A percentile compares a stretch with the other conserved stretches of the same genome.
phyloP scores from a whole-genome alignment of 2,329 filamentous ascomycete species.

The Fusarium sp. region DNA sequence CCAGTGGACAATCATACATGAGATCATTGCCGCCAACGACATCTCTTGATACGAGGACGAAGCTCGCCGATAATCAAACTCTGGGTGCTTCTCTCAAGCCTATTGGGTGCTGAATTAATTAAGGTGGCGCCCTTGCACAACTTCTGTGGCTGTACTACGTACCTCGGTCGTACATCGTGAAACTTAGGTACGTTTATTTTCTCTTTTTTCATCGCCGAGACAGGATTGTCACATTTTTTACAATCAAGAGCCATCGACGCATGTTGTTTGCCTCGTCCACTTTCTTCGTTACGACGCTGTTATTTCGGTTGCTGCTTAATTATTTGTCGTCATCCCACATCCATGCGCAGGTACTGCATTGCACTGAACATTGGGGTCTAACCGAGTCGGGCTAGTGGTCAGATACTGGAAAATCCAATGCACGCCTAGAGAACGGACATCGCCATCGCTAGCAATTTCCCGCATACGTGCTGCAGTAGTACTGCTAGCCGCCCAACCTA shows the following conservation, averaged over 20 bases:
- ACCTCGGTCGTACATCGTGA: conserved; percentile 24
- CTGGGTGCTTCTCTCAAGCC: conserved; percentile 23
- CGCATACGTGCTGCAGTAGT: conserved; percentile 45
- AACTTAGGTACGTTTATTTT: conserved; percentile 28
- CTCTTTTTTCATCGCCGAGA: neutral
- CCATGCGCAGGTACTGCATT: conserved; percentile 43
- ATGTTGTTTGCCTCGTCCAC: neutral
- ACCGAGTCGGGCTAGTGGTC: conserved; percentile 38
- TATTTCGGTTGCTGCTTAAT: conserved; percentile 8
- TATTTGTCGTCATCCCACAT: conserved; percentile 31
- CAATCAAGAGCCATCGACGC: neutral
- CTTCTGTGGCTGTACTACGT: conserved; percentile 42
- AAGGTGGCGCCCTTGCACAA: conserved; percentile 39
- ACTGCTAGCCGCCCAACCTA: conserved; percentile 36
- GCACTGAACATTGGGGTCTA: conserved; percentile 33
- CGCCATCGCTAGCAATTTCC: conserved; percentile 53
- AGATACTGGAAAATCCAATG: conserved; percentile 32
- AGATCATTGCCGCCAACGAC: conserved; percentile 24
- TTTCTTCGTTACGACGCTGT: conserved; percentile 12
- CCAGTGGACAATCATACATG: conserved; percentile 10
- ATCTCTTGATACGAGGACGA: conserved; percentile 33
- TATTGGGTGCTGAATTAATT: conserved; percentile 40
- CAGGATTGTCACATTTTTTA: neutral
- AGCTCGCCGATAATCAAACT: conserved; percentile 39
- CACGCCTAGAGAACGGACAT: conserved; percentile 43